Evolutionary conservation across 2,329 filamentous ascomycete species (phyloP).

Genomic region (Penicillium sp.): DNA sequence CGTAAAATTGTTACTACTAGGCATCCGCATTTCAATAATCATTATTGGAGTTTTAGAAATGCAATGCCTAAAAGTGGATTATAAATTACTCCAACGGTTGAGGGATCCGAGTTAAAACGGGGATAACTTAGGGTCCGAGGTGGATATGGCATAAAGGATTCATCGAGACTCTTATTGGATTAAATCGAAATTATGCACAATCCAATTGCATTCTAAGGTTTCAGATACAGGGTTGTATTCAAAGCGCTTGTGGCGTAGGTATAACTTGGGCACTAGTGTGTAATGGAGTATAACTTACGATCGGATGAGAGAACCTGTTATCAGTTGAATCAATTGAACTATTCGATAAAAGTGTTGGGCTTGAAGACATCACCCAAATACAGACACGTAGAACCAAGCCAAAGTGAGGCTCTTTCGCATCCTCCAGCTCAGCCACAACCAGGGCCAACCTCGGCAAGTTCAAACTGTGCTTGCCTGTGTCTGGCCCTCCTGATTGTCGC

Average conservation of each 20-base stretch:
- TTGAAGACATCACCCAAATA: neutral
- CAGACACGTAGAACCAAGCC: neutral
- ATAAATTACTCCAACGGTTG: neutral
- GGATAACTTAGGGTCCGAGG: too few species aligned
- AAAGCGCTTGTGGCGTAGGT: neutral
- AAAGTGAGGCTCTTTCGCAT: neutral
- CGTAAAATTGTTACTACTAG: too few species aligned
- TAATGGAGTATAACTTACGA: neutral
- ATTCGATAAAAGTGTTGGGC: neutral
- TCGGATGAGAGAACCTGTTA: neutral
- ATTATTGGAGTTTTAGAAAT: neutral
- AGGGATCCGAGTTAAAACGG: neutral
- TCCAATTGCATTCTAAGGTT: neutral
- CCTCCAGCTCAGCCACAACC: neutral
- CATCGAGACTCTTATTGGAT: neutral
- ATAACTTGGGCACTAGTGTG: neutral
- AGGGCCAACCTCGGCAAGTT: neutral
- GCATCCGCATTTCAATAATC: neutral
- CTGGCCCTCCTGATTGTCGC: conserved; percentile 4
- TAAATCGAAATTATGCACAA: neutral
- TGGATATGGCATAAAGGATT: neutral
- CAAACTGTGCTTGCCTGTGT: neutral
- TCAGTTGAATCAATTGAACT: neutral
- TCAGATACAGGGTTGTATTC: neutral
- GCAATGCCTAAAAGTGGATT: neutral